Conservation (phyloP, 768 basidiomycete genomes). For the Suillus fuscotomentosus region DNA sequence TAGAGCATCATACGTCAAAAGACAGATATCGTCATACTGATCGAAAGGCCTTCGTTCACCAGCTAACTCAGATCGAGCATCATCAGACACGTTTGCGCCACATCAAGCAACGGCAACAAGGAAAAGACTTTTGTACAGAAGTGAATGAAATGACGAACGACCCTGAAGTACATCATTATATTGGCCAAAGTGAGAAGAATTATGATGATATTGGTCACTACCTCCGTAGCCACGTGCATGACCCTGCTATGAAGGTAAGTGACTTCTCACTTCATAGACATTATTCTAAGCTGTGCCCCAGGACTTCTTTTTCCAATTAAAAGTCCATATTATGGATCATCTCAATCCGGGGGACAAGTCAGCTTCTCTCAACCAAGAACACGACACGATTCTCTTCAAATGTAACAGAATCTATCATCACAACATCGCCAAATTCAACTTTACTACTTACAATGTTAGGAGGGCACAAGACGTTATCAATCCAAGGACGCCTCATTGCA, state of each 20-base stretch:
- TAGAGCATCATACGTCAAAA: no score
- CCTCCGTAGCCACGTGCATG: neutral
- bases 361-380: no score
- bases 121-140: no score
- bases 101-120: no score
- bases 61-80: no score
- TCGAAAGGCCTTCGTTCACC: no score
- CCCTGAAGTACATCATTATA: neutral
- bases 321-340: neutral
- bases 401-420: conserved; percentile 24
- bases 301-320: neutral
- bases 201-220: neutral
- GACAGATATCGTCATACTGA: no score
- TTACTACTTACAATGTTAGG: conserved; percentile 36
- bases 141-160: no score
- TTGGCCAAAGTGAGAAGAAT: neutral
- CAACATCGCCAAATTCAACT: conserved; percentile 23
- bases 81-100: no score
- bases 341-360: neutral
- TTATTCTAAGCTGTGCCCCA: neutral
- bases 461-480: conserved; percentile 40
- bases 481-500: conserved; percentile 24
- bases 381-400: conserved; percentile 12
- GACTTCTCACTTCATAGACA: no score
- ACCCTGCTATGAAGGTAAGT: neutral